Percentiles rank a stretch among this genome's conserved stretches.
These are phyloP conservation scores for Macroventuria anomochaeta DNA, from an alignment of 2,329 filamentous ascomycete species.

Conservation along the genomic window DNA sequence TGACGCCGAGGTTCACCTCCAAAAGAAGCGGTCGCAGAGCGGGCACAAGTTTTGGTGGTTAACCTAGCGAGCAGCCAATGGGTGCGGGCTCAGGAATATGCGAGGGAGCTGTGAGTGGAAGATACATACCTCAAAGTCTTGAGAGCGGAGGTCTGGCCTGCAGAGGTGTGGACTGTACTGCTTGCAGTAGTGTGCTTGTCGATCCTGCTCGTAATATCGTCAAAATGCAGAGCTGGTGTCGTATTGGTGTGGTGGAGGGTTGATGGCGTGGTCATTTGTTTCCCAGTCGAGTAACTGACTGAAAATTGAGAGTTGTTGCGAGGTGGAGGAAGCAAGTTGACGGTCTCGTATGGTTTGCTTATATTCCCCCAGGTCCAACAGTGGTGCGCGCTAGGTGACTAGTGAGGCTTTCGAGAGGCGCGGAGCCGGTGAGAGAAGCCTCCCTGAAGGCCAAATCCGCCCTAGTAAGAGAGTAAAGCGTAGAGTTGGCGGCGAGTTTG, in stretches of 20 bases:
- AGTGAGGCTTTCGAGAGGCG: background rate
- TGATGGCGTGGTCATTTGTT: background rate
- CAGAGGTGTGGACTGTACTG: slow-evolving; percentile 19
- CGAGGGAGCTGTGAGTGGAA: background rate
- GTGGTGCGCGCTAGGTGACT: slow-evolving; percentile 1
- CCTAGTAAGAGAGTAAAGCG: background rate
- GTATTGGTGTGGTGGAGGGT: slow-evolving; percentile 5
- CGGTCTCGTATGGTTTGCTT: slow-evolving; percentile 17
- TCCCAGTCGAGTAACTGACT: slow-evolving; percentile 10
- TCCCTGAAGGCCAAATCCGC: background rate
- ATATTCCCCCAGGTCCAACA: slow-evolving; percentile 17
- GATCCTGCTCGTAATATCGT: slow-evolving; percentile 20
- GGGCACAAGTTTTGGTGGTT: slow-evolving; percentile 10
- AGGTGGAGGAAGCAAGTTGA: slow-evolving; percentile 23
- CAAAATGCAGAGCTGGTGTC: background rate
- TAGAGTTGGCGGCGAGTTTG: background rate
- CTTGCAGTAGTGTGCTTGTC: slow-evolving; percentile 25
- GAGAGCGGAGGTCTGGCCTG: slow-evolving; percentile 18
- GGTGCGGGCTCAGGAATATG: background rate
- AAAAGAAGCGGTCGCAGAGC: slow-evolving; percentile 8
- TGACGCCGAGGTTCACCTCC: slow-evolving; percentile 16
- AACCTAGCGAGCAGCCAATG: background rate
- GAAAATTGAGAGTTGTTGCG: slow-evolving; percentile 13
- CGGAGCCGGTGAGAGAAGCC: slow-evolving; percentile 17
- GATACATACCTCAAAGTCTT: slow-evolving; percentile 5